phyloP scores from a whole-genome alignment of 805 yeast species.

The Kregervanrija fluxuum region DNA sequence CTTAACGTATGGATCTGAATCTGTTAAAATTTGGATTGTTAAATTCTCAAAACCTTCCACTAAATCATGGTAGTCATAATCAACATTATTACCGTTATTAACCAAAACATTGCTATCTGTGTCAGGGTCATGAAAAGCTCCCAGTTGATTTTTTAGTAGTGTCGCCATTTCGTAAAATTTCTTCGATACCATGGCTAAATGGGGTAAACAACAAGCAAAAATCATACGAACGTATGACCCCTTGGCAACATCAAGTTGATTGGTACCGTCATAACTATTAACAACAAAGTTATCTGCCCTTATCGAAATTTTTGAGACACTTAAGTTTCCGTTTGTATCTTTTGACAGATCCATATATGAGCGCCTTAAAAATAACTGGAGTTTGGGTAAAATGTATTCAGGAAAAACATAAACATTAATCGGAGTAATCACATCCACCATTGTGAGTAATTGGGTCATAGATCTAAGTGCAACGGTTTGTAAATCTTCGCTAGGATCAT shows the following conservation, averaged over 20 bases:
- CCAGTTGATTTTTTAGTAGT: slow-evolving; percentile 31
- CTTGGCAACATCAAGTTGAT: background rate
- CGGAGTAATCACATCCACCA: slow-evolving; percentile 61
- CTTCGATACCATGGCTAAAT: slow-evolving; percentile 57
- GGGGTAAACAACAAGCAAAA: slow-evolving; percentile 68
- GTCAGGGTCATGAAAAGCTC: slow-evolving; percentile 33
- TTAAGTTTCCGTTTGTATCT: slow-evolving; percentile 1
- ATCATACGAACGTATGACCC: slow-evolving; percentile 48
- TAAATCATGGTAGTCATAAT: slow-evolving; percentile 36
- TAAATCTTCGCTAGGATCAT: slow-evolving; percentile 59
- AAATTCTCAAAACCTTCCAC: slow-evolving; percentile 57
- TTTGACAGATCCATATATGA: slow-evolving; percentile 21
- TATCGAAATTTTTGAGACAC: background rate
- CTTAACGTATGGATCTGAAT: slow-evolving; percentile 56
- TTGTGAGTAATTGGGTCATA: slow-evolving; percentile 57
- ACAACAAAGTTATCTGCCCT: no score
- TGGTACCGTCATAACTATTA: background rate
- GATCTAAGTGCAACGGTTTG: slow-evolving; percentile 59
- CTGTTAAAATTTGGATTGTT: slow-evolving; percentile 61
- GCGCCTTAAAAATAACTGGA: slow-evolving; percentile 37
- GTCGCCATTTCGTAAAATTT: slow-evolving; percentile 57
- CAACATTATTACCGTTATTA: slow-evolving; percentile 27
- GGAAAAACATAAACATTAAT: slow-evolving; percentile 71
- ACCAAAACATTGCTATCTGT: slow-evolving; percentile 32
- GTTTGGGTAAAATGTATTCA: slow-evolving; percentile 73